Base-by-base conservation (phyloP, 2,329 filamentous ascomycete species). In the Colletotrichum camelliae region DNA sequence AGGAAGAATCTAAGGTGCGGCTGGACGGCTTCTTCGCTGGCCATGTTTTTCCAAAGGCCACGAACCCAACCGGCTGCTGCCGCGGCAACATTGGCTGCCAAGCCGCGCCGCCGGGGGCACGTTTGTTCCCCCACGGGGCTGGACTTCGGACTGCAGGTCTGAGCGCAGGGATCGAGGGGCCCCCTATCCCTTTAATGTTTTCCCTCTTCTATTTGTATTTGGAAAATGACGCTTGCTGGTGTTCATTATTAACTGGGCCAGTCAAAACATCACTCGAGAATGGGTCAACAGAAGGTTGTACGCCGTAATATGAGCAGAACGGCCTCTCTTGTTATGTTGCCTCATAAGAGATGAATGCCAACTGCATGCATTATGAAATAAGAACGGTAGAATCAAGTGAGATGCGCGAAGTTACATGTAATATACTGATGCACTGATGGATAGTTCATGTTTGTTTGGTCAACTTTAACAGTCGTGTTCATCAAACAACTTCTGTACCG, bases 401-500 rank as follows among this genome's bases (percentile, higher is more conserved):
- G 18, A 48, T 21, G 2, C 5, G 18, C 18, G 10, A 7, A 48
- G 0, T 12, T 18, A 21, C n/a, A 48, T 0, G 5, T 48, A 21
- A 0, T 4, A 7, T 0, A 1, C 5, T 5, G n/a, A 48, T 7
- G 12, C 43, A 48, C 9, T 48, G 24, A 24, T 21, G 21, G 10
- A 48, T 12, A 48, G 1, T 48, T 48, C 18, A 21, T 21, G 43
- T 48, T 21, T 48, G 18, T 39, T 35, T 39, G 4, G 5, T 48
- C 0, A n/a, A 48, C 5, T 48, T 0, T 4, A 6, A 5, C 0
- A 48, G 39, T n/a, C 39, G 12, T 2, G 39, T 0, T 43, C 39
- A 43, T 43, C 5, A 10, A 8, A 43, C 16, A n/a, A 5, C 18
- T 12, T n/a, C 0, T 6, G 18, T 21, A 8, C 29, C 6, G 29